Evolutionary conservation across 108 stramenopile species (phyloP), one percentile per base, ranked within the genome.

Genomic region (Nitzschia sp.): DNA sequence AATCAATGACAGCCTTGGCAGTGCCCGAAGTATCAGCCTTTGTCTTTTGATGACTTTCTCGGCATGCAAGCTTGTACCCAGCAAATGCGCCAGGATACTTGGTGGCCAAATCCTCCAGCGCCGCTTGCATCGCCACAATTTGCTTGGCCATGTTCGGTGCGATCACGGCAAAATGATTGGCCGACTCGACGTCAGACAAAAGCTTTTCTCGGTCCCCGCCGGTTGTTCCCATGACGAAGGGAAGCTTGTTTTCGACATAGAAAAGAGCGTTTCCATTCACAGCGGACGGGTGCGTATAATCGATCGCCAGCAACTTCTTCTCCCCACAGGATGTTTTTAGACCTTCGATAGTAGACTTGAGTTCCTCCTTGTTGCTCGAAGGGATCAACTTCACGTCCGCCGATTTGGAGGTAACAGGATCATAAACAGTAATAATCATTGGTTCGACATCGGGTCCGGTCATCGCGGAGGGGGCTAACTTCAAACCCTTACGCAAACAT

Each of bases 131-230:
- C n/a, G 98, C 98, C 15, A 99, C 98, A 78, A 99, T 98, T 76
- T 98, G 97, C 76, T 99, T 99, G 26, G 91, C 96, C 98, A 99
- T 99, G 76, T 99, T 99, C 41, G 97, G 98, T 13, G 98, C 98
- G 80, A 99, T 97, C 3, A 99, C 94, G 41, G 96, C 96, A 67
- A 89, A 96, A 66, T 90, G 86, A 21, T 73, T 69, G 5, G 85
- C 63, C 3, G 71, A 58, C 45, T 86, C 88, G 31, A 96, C 84
- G 54, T 92, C 93, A 1, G 71, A 50, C 68, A 84, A 67, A 2
- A 99, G 79, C 60, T 83, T 74, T 8, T 92, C 96, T 44, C 96
- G 88, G 68, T 97, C 97, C 6, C 94, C 96, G 27, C 96, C 96
- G 15, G 95, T 96, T 3, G 96, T 97, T 27, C 97, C 97, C 95